Evolutionary conservation across 2,329 filamentous ascomycete genomes (phyloP).

Genomic region (Monosporascus sp.): DNA sequence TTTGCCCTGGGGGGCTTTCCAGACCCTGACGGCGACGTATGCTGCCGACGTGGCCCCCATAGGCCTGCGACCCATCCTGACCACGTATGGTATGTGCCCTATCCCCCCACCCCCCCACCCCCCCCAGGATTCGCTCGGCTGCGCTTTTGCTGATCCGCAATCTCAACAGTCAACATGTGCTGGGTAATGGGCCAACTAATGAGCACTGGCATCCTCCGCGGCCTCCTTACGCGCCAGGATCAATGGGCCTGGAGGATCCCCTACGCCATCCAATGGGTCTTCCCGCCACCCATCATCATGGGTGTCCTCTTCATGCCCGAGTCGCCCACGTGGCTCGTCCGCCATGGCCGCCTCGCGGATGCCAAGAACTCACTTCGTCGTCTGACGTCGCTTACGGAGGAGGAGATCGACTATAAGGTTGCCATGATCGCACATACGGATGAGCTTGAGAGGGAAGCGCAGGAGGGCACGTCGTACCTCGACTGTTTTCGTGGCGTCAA

Average conservation of each 20-base stretch:
- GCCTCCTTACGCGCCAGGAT: conserved; percentile 22
- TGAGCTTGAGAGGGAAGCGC: background rate
- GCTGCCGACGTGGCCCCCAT: conserved; percentile 25
- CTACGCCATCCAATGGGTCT: conserved; percentile 36
- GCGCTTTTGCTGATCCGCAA: too few relatives aligned
- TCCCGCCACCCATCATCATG: conserved; percentile 29
- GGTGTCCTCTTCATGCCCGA: conserved; percentile 32
- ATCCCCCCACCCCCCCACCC: too few relatives aligned
- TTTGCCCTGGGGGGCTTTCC: conserved; percentile 27
- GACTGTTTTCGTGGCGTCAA: conserved; percentile 5
- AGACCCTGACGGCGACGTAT: conserved; percentile 21
- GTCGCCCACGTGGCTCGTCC: conserved; percentile 35
- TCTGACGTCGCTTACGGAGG: conserved; percentile 13
- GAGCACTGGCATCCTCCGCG: conserved; percentile 27
- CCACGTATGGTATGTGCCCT: conserved; percentile 9
- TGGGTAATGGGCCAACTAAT: conserved; percentile 37
- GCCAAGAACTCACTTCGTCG: conserved; percentile 25
- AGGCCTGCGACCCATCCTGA: conserved; percentile 21
- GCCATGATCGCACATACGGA: background rate
- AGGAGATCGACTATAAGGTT: background rate
- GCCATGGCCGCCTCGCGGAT: conserved; percentile 23
- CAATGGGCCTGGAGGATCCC: conserved; percentile 33
- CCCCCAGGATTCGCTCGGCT: too few relatives aligned
- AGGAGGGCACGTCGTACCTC: background rate
- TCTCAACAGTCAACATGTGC: conserved; percentile 22